A percentile compares a stretch with the other conserved stretches of the same genome.
Conservation (phyloP, 2,329 filamentous ascomycete genomes). For the Stagonosporopsis chrysanthemi region DNA sequence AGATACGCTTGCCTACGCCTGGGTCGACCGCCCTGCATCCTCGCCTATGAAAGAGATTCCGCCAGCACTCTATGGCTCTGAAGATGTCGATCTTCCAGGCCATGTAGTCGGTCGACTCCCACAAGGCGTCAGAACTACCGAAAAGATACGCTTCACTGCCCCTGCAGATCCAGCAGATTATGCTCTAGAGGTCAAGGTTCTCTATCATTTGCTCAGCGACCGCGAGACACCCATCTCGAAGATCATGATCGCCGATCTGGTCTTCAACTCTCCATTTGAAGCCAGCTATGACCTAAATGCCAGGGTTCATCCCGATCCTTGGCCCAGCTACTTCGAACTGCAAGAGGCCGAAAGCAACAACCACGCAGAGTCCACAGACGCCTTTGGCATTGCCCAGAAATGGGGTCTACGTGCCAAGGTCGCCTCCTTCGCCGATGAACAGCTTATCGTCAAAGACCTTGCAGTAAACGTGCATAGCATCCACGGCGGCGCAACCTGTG, state of each 20-base stretch:
- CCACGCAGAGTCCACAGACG: conserved; percentile 42
- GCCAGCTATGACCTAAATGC: conserved; percentile 89
- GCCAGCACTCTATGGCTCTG: conserved; percentile 30
- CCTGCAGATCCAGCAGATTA: conserved; percentile 62
- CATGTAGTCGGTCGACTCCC: conserved; percentile 48
- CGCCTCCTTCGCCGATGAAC: conserved; percentile 77
- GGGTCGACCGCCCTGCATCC: conserved; percentile 52
- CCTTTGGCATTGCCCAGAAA: conserved; percentile 75
- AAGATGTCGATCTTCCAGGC: conserved; percentile 45
- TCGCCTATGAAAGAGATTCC: conserved; percentile 44
- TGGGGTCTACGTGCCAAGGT: conserved; percentile 78
- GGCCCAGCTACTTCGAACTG: conserved; percentile 85
- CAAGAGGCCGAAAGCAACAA: conserved; percentile 53
- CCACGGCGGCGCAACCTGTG: conserved; percentile 69
- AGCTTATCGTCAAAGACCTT: conserved; percentile 69
- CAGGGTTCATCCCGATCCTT: conserved; percentile 76
- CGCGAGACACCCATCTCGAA: conserved; percentile 82
- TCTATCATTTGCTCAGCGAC: conserved; percentile 82
- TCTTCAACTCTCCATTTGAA: conserved; percentile 84
- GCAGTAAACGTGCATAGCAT: conserved; percentile 67
- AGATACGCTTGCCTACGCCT: conserved; percentile 55
- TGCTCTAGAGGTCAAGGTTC: conserved; percentile 74
- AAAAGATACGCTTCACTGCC: conserved; percentile 51
- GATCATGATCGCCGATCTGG: conserved; percentile 70
- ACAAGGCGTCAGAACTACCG: conserved; percentile 40